Percentiles rank a stretch among this genome's conserved stretches.
These are phyloP conservation scores for Teratosphaeria zuluensis DNA, from an alignment of 2,329 filamentous ascomycete genomes.

Conservation along the genomic window DNA sequence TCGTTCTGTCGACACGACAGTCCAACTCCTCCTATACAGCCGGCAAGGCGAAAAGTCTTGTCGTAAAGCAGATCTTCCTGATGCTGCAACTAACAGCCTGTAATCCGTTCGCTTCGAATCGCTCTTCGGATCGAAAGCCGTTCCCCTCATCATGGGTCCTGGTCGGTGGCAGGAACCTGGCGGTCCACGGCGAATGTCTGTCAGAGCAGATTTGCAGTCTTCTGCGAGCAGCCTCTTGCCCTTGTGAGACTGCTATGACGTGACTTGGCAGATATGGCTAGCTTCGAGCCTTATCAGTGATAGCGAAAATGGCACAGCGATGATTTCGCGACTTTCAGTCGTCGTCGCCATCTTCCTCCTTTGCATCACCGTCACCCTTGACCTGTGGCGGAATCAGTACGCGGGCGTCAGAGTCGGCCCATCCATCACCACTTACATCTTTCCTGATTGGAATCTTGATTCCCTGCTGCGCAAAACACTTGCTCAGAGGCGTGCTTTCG, in stretches of 20 bases:
- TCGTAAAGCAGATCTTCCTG: no score
- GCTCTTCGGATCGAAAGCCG: no score
- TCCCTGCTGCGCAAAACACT: constrained; percentile 83
- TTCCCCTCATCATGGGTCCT: no score
- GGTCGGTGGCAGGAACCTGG: no score
- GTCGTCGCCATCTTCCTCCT: background rate
- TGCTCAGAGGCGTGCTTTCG: constrained; percentile 83
- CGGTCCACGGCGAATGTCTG: no score
- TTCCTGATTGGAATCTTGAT: constrained; percentile 96
- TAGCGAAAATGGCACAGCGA: background rate
- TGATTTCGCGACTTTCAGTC: background rate
- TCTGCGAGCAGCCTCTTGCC: no score
- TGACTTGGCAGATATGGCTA: no score
- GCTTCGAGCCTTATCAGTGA: background rate
- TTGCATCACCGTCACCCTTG: background rate
- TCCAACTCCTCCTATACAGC: background rate
- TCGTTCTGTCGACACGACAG: background rate
- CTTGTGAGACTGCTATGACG: no score
- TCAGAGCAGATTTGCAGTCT: no score
- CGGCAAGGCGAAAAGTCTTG: background rate
- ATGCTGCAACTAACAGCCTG: no score
- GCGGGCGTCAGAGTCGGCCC: background rate
- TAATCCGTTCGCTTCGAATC: no score
- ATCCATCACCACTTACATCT: constrained; percentile 45
- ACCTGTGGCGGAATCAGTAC: background rate